A percentile compares a stretch with the other conserved stretches of the same genome.
These are phyloP conservation scores for Pyrenula aspistea DNA, from an alignment of 495 filamentous ascomycete genomes.

Conservation along the genomic window DNA sequence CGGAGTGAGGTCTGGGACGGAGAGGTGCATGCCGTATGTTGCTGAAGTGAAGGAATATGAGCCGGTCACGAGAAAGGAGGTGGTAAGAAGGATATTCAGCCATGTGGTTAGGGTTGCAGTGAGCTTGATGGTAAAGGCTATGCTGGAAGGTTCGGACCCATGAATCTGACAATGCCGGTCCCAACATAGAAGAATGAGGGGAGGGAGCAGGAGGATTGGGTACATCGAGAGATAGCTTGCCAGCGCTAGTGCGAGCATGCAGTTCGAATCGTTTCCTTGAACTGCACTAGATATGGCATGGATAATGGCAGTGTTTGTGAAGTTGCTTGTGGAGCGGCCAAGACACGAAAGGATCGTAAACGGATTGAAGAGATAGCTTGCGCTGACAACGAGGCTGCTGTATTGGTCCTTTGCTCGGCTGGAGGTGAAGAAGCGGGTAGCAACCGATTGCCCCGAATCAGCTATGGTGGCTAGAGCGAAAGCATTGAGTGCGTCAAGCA, in stretches of 20 bases:
- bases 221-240: conserved; percentile 89
- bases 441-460: conserved; percentile 63
- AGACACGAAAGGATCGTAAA: conserved; percentile 89
- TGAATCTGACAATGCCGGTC: conserved; percentile 38
- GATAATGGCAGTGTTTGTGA: conserved; percentile 81
- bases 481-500: conserved; percentile 74
- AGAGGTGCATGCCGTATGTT: conserved; percentile 84
- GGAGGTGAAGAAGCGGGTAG: conserved; percentile 62
- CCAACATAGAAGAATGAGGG: conserved; percentile 70
- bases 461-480: conserved; percentile 73
- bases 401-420: conserved; percentile 65
- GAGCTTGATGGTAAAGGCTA: conserved; percentile 11
- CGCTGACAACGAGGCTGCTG: conserved; percentile 52
- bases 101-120: conserved; percentile 31
- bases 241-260: conserved; percentile 77
- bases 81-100: conserved; percentile 46
- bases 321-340: conserved; percentile 81
- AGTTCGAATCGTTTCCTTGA: conserved; percentile 55
- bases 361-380: conserved; percentile 84
- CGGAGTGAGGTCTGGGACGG: conserved; percentile 85
- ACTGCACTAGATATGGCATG: conserved; percentile 75
- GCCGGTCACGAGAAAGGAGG: conserved; percentile 64
- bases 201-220: conserved; percentile 74
- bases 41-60: conserved; percentile 77
- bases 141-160: not conserved